Conservation (phyloP, 2,329 filamentous ascomycete genomes). For the Scytalidium lignicola region DNA sequence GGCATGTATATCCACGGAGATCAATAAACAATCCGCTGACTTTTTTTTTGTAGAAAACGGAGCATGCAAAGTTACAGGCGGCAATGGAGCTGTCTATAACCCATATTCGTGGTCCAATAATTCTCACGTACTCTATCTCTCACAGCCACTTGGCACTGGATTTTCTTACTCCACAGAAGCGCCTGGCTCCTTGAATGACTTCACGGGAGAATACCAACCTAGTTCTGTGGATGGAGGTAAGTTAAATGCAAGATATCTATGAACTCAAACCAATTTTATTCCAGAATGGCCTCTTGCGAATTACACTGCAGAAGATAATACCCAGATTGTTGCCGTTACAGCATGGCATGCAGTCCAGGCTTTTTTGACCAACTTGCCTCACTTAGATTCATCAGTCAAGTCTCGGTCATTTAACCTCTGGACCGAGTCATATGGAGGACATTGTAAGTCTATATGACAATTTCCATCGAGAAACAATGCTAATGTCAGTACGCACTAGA, state of each 20-base stretch:
- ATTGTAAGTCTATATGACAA: neutral
- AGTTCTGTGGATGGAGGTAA: neutral
- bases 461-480: neutral
- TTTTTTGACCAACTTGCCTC: slow-evolving; percentile 43
- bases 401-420: slow-evolving; percentile 47
- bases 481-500: neutral
- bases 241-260: neutral
- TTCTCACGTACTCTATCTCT: slow-evolving; percentile 45
- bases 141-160: slow-evolving; percentile 62
- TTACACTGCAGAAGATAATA: slow-evolving; percentile 46
- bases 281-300: slow-evolving; percentile 29
- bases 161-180: slow-evolving; percentile 52
- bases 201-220: neutral
- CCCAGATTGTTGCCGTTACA: slow-evolving; percentile 48
- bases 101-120: slow-evolving; percentile 60
- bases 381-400: slow-evolving; percentile 20
- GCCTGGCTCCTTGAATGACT: slow-evolving; percentile 18
- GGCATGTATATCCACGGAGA: slow-evolving; percentile 9
- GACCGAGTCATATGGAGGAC: slow-evolving; percentile 40
- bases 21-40: too few species aligned
- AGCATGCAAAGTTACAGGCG: slow-evolving; percentile 33
- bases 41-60: slow-evolving; percentile 28
- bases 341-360: slow-evolving; percentile 52
- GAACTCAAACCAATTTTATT: neutral
- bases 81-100: slow-evolving; percentile 29